Base-by-base conservation (phyloP, 352 stramenopile species). In the Pythium aphanidermatum region DNA sequence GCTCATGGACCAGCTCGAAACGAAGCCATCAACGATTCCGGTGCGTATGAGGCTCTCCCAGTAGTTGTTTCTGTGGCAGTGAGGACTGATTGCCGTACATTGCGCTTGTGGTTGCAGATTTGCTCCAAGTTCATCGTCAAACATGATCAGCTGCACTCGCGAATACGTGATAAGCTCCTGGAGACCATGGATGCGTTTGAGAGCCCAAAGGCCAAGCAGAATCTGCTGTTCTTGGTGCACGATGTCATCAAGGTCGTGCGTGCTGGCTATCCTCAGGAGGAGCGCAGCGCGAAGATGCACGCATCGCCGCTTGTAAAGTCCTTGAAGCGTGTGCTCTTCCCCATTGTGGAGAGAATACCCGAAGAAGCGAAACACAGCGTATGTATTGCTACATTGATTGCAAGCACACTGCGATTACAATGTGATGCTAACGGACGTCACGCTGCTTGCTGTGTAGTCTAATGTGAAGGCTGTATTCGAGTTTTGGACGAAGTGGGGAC, bases 71-170 rank as follows among this genome's bases (percentile, higher is more conserved):
- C 27, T 40, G 27, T 39, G 31, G 28, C 13, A 20, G 27, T 35
- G 24, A 9, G 44, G 23, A n/a, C n/a, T 35, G 28, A 41, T 38
- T 55, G 33, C 37, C 39, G 6, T 46, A 27, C 21, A 16, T 24
- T 37, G 8, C 44, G 60, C 34, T 6, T 46, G 30, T 17, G 2
- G 39, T 12, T 26, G 20, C 44, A 92, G 81, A 72, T 80, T 30
- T 91, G 81, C 45, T 87, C 78, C 8, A 82, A 83, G 42, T 93
- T 91, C 40, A 91, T 93, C 55, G 44, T 93, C 49, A 75, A 83
- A 31, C 81, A 90, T 51, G 63, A 90, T 44, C 52, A 82, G 49
- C 53, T 87, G 30, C 78, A 88, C 42, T 70, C 73, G 11, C 65
- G 68, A 19, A 88, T 92, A 59, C 74, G 70, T 21, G 52, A 78